Base-by-base conservation (phyloP, 345 rosid species). In the Corchorus olitorius region DNA sequence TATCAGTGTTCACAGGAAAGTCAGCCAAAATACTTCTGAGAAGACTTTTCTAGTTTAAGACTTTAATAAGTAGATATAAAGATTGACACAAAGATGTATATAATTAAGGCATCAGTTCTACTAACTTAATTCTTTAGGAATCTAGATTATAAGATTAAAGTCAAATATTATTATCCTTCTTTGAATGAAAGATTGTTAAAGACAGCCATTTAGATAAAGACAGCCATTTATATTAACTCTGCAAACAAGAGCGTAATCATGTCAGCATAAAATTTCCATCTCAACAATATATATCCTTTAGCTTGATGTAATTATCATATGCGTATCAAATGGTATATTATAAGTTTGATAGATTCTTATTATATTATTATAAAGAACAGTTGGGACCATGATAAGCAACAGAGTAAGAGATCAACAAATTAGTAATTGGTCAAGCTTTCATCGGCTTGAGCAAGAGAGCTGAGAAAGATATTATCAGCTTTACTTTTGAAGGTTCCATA, bases 401-500 rank as follows among this genome's bases (percentile, higher is more conserved):
- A 63, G 16, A n/a, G n/a, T n/a, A n/a, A n/a, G n/a, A 69, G 58
- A 7, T 33, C 20, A 49, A 67, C 46, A 46, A 67, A 13, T 0
- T 7, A 6, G 15, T 15, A 11, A 33, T 15, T 15, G 4, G 48
- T 53, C 61, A n/a, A 34, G 4, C 48, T 34, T 7, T 53, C 48
- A 46, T 70, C 5, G 48, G 37, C 52, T 15, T 53, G 54, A 73
- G 65, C 20, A 66, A 77, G 67, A 79, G 67, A 64, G 62, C 39
- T 49, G 73, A 95, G 81, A 93, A 93, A 77, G 85, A 83, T 81
- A 73, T 68, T 37, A 77, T 88, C 92, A 16, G 88, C 85, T 56
- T 76, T 80, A 93, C 86, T 37, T 77, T 77, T 75, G 93, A 80
- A 50, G 94, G 85, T 59, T 93, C 98, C 93, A 92, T 88, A 33